Evolutionary conservation across 129 eudicot species (phyloP).

Genomic region (Artemisia argyi): DNA sequence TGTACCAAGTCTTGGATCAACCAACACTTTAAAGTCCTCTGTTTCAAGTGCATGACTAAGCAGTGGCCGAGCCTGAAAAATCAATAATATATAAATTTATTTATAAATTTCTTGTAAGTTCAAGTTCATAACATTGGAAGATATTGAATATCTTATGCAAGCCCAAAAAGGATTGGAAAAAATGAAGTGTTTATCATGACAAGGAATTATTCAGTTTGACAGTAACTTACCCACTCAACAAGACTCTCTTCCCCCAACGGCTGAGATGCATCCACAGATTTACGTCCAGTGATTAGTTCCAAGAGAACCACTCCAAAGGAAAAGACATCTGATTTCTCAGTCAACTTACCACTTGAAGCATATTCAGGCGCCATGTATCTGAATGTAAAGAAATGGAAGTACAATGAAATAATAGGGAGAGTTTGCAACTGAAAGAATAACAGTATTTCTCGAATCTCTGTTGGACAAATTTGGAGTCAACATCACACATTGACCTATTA

Average conservation of each 20-base stretch:
- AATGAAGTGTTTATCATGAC: too few relatives aligned
- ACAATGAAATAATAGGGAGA: neutral
- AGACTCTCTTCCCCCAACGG: slow-evolving; percentile 84
- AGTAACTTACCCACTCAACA: slow-evolving; percentile 75
- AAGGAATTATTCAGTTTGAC: too few relatives aligned
- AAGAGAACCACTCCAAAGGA: slow-evolving; percentile 90
- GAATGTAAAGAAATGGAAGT: slow-evolving; percentile 17
- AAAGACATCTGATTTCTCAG: slow-evolving; percentile 85
- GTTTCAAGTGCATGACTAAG: slow-evolving; percentile 69
- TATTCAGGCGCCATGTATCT: slow-evolving; percentile 99
- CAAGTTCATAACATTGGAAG: neutral
- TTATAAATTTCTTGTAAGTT: too few relatives aligned
- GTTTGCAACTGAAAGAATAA: neutral
- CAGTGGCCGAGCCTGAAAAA: slow-evolving; percentile 92
- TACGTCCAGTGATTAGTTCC: slow-evolving; percentile 90
- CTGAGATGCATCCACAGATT: slow-evolving; percentile 85
- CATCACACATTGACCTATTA: neutral
- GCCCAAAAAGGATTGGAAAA: too few relatives aligned
- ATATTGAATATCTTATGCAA: neutral
- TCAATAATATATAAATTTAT: too few relatives aligned
- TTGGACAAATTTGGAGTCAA: neutral
- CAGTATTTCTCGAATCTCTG: neutral
- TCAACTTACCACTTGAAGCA: slow-evolving; percentile 89
- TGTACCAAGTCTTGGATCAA: slow-evolving; percentile 73
- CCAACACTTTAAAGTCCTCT: slow-evolving; percentile 51